A percentile compares a stretch with the other conserved stretches of the same genome.
phyloP scores from a whole-genome alignment of 805 yeast genomes.

The Hanseniaspora valbyensis region DNA sequence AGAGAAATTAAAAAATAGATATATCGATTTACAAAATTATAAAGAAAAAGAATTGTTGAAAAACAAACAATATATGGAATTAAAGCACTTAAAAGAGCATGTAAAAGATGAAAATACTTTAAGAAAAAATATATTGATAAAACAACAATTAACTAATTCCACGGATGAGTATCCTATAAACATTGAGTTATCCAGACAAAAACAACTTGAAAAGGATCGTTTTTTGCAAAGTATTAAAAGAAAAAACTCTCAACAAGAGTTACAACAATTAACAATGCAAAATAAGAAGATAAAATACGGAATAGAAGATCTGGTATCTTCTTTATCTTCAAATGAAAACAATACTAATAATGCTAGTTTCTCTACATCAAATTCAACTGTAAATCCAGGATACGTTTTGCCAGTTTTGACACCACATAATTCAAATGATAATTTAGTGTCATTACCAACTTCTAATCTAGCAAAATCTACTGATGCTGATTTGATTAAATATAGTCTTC shows the following conservation, averaged over 20 bases:
- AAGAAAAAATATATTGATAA: neutral
- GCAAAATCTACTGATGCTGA: neutral
- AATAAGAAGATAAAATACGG: constrained; percentile 10
- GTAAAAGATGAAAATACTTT: constrained; percentile 7
- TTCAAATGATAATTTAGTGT: constrained; percentile 3
- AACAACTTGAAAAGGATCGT: constrained; percentile 10
- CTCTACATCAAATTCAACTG: neutral
- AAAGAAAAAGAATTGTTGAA: neutral
- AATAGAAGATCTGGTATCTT: constrained; percentile 15
- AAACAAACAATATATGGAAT: neutral
- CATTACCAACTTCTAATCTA: neutral
- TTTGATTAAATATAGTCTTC: constrained; percentile 2
- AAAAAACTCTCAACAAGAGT: neutral
- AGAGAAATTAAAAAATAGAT: constrained; percentile 19
- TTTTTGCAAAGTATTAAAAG: constrained; percentile 13
- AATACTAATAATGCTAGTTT: too few relatives aligned
- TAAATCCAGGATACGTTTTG: constrained; percentile 4
- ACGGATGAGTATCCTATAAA: constrained; percentile 1
- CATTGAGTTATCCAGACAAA: constrained; percentile 6
- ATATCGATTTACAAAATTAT: neutral
- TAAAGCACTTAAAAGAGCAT: neutral
- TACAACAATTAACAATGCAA: neutral
- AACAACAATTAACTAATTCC: neutral
- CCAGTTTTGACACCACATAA: constrained; percentile 9
- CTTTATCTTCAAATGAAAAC: neutral